Base-by-base conservation (phyloP, 2,329 filamentous ascomycete genomes). In the Leptographium lundbergii region DNA sequence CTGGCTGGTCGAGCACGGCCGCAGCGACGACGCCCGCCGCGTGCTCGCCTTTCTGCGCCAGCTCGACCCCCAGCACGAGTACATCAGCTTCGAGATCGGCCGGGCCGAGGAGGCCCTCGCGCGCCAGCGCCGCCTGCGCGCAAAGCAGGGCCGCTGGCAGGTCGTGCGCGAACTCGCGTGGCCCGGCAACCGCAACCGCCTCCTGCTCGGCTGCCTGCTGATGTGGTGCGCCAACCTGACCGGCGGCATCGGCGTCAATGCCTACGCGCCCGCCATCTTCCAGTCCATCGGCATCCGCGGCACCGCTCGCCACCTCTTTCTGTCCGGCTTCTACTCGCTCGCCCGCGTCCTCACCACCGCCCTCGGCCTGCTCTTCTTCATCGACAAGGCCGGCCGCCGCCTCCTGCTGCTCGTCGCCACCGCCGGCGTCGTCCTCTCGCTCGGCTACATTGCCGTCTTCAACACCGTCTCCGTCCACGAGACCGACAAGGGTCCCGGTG, bases 81-180 rank as follows among this genome's bases (percentile, higher is more conserved):
- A 88, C 0, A 80, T 91, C 42, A 79, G n/a, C 25, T 32, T 17
- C 11, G 54, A 56, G 39, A 42, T 56, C 22, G 54, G 22, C 39
- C 39, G 39, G 17, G 54, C 39, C 54, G 25, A 47, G 9, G 54
- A 86, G 62, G 75, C 89, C 1, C 88, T 91, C 66, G 89, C 86
- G 67, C 79, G 89, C n/a, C 88, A 91, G 68, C 91, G 91, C 72
- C 88, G 88, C 68, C 86, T 47, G 17, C 54, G 24, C 45, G 39
- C 55, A n/a, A 29, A 32, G 25, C 88, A 0, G 86, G 54, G 22
- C 48, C 27, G 54, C 48, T 34, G 13, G 34, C 32, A 14, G 14
- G 66, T 69, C 17, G 80, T 84, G 65, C 81, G 81, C 66, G 70
- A 57, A 32, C 56, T 57, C 29, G 24, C 25, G 1, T 48, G 34